These are phyloP conservation scores for Citrus australasica DNA, from an alignment of 345 rosid species.

Conservation along the genomic window DNA sequence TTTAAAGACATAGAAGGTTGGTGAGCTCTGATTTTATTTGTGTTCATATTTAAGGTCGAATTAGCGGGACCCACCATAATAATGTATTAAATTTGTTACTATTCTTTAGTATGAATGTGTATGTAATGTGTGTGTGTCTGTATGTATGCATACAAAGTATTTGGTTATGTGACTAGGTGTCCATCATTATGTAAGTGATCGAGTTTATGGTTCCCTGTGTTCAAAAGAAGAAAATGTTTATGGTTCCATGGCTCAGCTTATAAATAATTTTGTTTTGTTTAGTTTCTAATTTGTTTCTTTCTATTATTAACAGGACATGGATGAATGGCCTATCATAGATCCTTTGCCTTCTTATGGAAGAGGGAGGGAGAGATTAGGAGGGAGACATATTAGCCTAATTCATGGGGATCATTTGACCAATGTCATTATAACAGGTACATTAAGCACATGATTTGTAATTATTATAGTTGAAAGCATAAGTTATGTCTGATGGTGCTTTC, in stretches of 20 bases:
- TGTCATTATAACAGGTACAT: constrained; percentile 84
- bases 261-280: background rate
- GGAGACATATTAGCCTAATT: constrained; percentile 94
- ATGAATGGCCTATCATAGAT: constrained; percentile 90
- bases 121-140: too few species aligned
- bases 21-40: background rate
- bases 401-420: constrained; percentile 89
- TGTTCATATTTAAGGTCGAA: constrained; percentile 7
- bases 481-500: background rate
- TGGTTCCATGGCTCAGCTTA: background rate
- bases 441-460: background rate
- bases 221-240: too few species aligned
- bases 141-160: rapidly evolving
- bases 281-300: background rate
- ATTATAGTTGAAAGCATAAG: background rate
- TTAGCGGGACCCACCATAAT: constrained; percentile 6
- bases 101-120: background rate
- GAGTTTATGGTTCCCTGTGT: background rate
- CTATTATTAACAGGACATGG: constrained; percentile 20
- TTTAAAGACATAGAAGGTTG: background rate
- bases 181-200: background rate
- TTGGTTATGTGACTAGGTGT: background rate
- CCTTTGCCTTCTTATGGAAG: constrained; percentile 99
- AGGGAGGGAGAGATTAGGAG: constrained; percentile 97
- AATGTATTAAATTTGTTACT: background rate